Evolutionary conservation across 371 early-diverging fungal genomes (phyloP).

Genomic region (Funneliformis caledonium): DNA sequence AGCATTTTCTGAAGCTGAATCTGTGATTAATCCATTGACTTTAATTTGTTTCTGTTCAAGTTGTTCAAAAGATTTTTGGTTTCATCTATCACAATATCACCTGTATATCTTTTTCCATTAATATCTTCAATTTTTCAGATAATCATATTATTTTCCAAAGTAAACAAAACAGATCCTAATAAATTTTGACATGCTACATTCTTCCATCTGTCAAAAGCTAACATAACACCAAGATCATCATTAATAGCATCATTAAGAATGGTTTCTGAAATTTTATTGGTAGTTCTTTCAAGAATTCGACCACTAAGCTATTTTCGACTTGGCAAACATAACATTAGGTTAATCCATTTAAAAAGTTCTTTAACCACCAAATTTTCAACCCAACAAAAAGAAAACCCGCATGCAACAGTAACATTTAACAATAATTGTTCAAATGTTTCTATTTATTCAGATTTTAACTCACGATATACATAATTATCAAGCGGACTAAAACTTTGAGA

Average conservation of each 20-base stretch:
- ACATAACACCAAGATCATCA: neutral
- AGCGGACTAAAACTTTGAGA: too few relatives aligned
- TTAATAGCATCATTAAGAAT: neutral
- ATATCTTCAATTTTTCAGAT: neutral
- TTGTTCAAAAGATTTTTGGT: neutral
- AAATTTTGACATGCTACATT: neutral
- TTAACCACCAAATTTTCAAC: constrained; percentile 5
- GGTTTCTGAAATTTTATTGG: neutral
- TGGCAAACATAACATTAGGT: neutral
- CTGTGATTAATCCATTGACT: neutral
- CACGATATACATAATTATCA: too few relatives aligned
- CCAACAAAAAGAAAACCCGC: neutral
- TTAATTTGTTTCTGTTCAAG: neutral
- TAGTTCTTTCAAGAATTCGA: neutral
- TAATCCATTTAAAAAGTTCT: constrained; percentile 14
- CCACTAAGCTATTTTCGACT: neutral
- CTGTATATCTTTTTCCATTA: neutral
- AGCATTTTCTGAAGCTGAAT: neutral
- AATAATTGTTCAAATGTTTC: constrained; percentile 15
- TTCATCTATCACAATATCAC: neutral
- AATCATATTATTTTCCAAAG: neutral
- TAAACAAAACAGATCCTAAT: neutral
- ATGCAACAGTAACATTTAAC: neutral
- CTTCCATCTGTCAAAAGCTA: constrained; percentile 21
- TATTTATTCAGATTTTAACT: neutral